Conservation (phyloP, 2,329 filamentous ascomycete species). For the Curvularia sp. region DNA sequence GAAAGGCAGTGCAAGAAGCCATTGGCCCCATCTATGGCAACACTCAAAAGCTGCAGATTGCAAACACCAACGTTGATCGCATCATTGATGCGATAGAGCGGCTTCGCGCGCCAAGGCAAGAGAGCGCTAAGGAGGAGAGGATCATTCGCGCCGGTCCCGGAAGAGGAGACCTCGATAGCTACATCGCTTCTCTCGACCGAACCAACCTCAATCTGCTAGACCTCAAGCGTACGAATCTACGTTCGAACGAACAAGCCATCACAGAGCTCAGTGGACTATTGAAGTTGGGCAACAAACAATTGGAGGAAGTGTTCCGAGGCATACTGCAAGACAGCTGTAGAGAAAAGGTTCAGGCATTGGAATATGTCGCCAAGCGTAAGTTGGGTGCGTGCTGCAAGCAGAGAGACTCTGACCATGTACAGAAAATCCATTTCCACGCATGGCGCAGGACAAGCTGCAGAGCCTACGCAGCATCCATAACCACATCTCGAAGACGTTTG, state of each 20-base stretch:
- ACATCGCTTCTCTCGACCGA: constrained; percentile 87
- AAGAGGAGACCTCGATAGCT: constrained; percentile 80
- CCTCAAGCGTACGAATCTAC: constrained; percentile 87
- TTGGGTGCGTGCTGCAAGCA: neutral
- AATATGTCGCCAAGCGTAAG: constrained; percentile 88
- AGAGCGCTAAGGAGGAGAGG: constrained; percentile 88
- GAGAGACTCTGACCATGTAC: constrained; percentile 22
- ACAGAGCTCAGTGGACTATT: constrained; percentile 79
- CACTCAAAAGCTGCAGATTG: constrained; percentile 85
- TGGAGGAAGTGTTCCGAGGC: constrained; percentile 84
- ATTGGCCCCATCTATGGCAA: constrained; percentile 92
- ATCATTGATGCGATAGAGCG: constrained; percentile 87
- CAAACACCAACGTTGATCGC: constrained; percentile 86
- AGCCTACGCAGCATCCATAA: constrained; percentile 79
- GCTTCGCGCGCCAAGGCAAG: constrained; percentile 88
- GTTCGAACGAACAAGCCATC: constrained; percentile 89
- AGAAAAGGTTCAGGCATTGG: constrained; percentile 80
- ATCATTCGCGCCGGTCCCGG: constrained; percentile 75
- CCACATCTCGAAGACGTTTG: constrained; percentile 71
- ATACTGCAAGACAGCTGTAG: constrained; percentile 79
- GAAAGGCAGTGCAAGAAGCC: constrained; percentile 88
- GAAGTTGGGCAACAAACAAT: constrained; percentile 78
- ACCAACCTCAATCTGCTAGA: constrained; percentile 84
- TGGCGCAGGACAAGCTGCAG: constrained; percentile 78
- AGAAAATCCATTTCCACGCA: constrained; percentile 77